These are phyloP conservation scores for Dendrobium huoshanense DNA, from an alignment of 106 monocot species.

Conservation along the genomic window DNA sequence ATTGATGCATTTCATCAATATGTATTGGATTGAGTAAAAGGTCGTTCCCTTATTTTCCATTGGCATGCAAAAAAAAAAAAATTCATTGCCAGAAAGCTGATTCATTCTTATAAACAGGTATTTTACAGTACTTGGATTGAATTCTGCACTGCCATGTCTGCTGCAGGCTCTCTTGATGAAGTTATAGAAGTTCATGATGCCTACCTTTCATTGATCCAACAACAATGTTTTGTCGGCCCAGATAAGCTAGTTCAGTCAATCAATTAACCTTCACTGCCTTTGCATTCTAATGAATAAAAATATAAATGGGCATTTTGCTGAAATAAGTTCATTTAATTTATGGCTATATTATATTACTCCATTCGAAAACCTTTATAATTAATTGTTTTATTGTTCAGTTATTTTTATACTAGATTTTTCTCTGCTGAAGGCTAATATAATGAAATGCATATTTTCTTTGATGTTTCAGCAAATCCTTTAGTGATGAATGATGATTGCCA, in stretches of 20 bases:
- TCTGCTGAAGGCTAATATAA: not conserved
- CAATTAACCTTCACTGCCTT: too few species aligned
- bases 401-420: not conserved
- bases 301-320: too few species aligned
- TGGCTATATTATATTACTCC: too few species aligned
- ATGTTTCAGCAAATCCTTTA: too few species aligned
- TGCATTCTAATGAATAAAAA: too few species aligned
- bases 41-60: not conserved
- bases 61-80: not conserved
- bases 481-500: too few species aligned
- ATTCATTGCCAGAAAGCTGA: not conserved
- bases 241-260: constrained; percentile 63
- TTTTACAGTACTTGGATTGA: constrained; percentile 92
- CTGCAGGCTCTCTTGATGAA: constrained; percentile 82
- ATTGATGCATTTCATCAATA: constrained; percentile 98
- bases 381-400: not conserved
- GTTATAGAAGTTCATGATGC: constrained; percentile 91
- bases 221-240: constrained; percentile 86
- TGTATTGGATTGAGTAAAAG: constrained; percentile 84
- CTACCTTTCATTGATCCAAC: constrained; percentile 82
- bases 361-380: not conserved
- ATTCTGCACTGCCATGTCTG: constrained; percentile 70
- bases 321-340: too few species aligned
- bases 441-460: too few species aligned
- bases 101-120: constrained; percentile 34